Evolutionary conservation across 225 moss, liverwort and hornwort genomes (phyloP), one percentile per base, ranked within the genome.

Genomic region (Bryoerythrophyllum caledonicum): DNA sequence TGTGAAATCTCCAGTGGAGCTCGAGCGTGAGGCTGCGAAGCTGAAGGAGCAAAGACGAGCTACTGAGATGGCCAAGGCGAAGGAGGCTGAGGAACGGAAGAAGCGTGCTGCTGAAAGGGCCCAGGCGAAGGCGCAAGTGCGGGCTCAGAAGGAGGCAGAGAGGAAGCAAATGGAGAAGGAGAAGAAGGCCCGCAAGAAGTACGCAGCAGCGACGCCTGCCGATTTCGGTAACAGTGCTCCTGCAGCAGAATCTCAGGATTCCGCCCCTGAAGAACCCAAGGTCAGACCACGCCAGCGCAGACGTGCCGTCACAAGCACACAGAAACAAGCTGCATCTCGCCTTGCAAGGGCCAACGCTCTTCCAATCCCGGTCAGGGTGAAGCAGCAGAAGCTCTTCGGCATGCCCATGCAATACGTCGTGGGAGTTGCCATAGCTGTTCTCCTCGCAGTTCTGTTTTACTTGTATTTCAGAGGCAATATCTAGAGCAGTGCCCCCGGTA

Each of bases 11-110:
- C 5, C 65, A 0, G 78, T 77, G 49, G 82, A 86, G 80, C 48
- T 77, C 34, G 88, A 88, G 60, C 79, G 63, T 2, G 86, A 85
- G 74, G 86, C 85, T 13, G 83, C 83, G 40, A 85, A 90, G 54
- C 54, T 79, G 23, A 95, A 92, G 70, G 85, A 92, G 72, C 86
- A 88, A 65, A 78, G 91, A 63, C 82, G 94, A 63, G 76, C 81
- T 8, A 62, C 82, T 3, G 91, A 95, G 78, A 95, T 92, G 92
- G 78, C 84, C 0, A 95, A 95, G 76, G 94, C 94, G 0, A 92
- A 84, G 65, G 89, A 88, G 79, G 92, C 94, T 9, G 89, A 92
- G 35, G 92, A 92, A 62, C 89, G 92, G 55, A 95, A 95, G 86
- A 86, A 37, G 68, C 89, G 89, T 30, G 55, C 71, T 4, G 89